A percentile compares a stretch with the other conserved stretches of the same genome.
phyloP scores from a whole-genome alignment of 176 grass and related monocot genomes.

The Rhipidocladum racemiflorum region DNA sequence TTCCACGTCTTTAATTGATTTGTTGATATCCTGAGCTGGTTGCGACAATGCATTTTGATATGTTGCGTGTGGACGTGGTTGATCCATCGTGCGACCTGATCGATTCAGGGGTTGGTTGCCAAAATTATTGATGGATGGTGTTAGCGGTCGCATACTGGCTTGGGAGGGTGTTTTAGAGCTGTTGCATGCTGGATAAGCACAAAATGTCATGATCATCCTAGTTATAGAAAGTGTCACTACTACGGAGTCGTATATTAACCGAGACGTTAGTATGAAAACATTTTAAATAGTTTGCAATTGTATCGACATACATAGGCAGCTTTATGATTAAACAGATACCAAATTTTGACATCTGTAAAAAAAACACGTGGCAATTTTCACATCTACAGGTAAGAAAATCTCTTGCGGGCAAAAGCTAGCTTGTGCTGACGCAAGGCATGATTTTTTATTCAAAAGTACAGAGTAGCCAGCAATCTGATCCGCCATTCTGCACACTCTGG shows the following conservation, averaged over 20 bases:
- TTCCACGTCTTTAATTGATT: background rate
- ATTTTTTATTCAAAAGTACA: background rate
- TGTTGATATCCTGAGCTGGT: background rate
- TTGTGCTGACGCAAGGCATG: background rate
- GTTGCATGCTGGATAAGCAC: slow-evolving; percentile 5
- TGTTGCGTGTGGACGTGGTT: background rate
- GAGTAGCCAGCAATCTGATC: background rate
- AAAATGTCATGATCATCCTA: background rate
- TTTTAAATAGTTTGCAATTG: background rate
- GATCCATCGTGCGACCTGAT: background rate
- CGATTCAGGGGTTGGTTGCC: background rate
- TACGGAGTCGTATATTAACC: background rate
- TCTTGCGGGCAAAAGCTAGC: background rate
- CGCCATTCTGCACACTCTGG: background rate
- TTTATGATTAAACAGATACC: background rate
- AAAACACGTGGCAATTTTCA: background rate
- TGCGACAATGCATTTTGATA: background rate
- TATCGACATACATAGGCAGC: background rate
- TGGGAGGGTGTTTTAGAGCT: background rate
- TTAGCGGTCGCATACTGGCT: background rate
- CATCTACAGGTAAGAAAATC: background rate
- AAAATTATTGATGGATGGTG: background rate
- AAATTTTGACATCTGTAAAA: too few species aligned
- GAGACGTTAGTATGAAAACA: background rate
- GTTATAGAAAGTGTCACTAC: background rate